These are phyloP conservation scores for Isabelozyma heimii DNA, from an alignment of 805 yeast species.

Conservation along the genomic window DNA sequence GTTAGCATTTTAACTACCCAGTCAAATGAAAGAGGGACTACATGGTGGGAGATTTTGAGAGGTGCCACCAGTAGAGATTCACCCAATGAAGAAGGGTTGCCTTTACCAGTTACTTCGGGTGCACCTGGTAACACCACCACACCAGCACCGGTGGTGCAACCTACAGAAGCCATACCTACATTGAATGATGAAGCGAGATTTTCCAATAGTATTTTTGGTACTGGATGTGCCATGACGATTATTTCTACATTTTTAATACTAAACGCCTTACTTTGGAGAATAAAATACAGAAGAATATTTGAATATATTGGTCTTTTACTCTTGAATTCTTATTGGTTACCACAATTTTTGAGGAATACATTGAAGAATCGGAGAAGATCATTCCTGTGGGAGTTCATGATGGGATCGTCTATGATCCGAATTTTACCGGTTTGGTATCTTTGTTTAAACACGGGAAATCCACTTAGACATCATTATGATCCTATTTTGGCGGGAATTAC, in stretches of 20 bases:
- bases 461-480: conserved; percentile 70
- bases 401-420: conserved; percentile 64
- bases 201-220: conserved; percentile 24
- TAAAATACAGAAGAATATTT: conserved; percentile 47
- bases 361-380: conserved; percentile 62
- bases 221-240: conserved; percentile 24
- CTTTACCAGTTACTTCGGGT: conserved; percentile 14
- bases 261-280: conserved; percentile 64
- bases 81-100: conserved; percentile 7
- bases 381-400: conserved; percentile 72
- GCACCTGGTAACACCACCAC: conserved; percentile 7
- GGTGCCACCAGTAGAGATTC: conserved; percentile 51
- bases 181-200: conserved; percentile 16
- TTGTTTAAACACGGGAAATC: conserved; percentile 50
- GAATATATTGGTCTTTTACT: conserved; percentile 54
- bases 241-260: conserved; percentile 50
- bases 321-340: conserved; percentile 78
- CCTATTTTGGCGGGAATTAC: conserved; percentile 46
- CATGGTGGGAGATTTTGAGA: conserved; percentile 62
- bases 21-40: conserved; percentile 65
- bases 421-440: conserved; percentile 65
- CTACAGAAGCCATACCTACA: conserved; percentile 7
- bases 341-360: conserved; percentile 80
- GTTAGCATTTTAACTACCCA: conserved; percentile 67
- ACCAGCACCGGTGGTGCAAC: conserved; percentile 7